phyloP scores from a whole-genome alignment of 306 rosid species.

The Fragaria iinumae region DNA sequence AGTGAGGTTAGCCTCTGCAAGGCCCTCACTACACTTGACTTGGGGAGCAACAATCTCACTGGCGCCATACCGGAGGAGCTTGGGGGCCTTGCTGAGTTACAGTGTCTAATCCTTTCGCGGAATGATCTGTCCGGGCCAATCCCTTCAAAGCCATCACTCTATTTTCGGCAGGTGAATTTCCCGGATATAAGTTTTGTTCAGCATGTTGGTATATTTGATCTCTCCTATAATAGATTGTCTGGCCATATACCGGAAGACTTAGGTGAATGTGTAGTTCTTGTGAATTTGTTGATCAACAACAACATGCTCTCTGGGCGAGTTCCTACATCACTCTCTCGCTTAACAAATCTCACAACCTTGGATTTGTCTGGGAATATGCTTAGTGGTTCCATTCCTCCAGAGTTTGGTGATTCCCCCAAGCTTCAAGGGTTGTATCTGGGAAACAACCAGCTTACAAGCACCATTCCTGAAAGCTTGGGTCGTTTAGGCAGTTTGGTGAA shows the following conservation, averaged over 20 bases:
- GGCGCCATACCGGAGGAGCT: conserved; percentile 74
- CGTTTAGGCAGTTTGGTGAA: conserved; percentile 66
- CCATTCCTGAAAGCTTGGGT: conserved; percentile 68
- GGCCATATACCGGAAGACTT: conserved; percentile 83
- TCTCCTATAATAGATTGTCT: conserved; percentile 76
- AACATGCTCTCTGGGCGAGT: conserved; percentile 76
- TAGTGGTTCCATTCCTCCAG: conserved; percentile 72
- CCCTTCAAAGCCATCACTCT: conserved; percentile 59
- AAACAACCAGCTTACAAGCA: conserved; percentile 58
- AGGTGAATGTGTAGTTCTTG: conserved; percentile 62
- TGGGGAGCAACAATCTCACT: conserved; percentile 67
- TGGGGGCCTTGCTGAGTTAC: conserved; percentile 58
- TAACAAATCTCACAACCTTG: conserved; percentile 75
- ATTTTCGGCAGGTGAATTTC: conserved; percentile 63
- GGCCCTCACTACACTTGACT: conserved; percentile 74
- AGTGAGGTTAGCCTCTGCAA: conserved; percentile 58
- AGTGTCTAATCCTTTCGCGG: conserved; percentile 89
- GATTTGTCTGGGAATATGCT: conserved; percentile 86
- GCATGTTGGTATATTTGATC: conserved; percentile 86
- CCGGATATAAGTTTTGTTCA: conserved; percentile 92
- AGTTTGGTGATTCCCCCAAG: conserved; percentile 59
- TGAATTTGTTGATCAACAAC: conserved; percentile 64
- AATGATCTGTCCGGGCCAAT: conserved; percentile 81
- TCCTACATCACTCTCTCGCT: conserved; percentile 60
- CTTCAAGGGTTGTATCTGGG: conserved; percentile 90